Base-by-base conservation (phyloP, 495 filamentous ascomycete species). In the Trichocladium uniseriatum region DNA sequence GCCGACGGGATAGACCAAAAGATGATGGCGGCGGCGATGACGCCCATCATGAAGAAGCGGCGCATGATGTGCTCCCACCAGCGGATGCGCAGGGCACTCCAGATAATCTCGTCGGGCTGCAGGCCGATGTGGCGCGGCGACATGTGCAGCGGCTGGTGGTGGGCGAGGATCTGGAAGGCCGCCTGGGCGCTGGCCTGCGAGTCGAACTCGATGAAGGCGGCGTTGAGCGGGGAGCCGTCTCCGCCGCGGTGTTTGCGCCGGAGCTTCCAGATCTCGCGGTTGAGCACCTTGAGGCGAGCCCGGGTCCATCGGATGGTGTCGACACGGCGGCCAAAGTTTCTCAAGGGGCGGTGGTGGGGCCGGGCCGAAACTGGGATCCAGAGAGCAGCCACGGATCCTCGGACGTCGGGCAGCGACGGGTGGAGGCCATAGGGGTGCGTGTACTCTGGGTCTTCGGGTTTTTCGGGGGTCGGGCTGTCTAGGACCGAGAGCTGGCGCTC, bases 1-100 rank as follows among this genome's bases (percentile, higher is more conserved):
- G 84, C 84, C 32, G 88, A 83, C 5, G 89, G 89, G 53, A 95
- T 86, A 0, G 87, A 86, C 87, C 87, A 95, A 73, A 95, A 94
- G 54, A 94, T 73, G 62, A 95, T 82, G 57, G 87, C 71, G 7
- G 74, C 81, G 10, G 72, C 60, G 19, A 94, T 76, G 58, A 83
- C 76, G 43, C 71, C 74, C 41, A 83, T 69, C 21, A 84, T 82
- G 11, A 73, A 70, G 34, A 81, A 72, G 48, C 81, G 73, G 41
- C 86, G 80, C 43, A 87, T 70, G 39, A 92, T 71, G 34, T 83
- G 77, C 58, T 87, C 82, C 78, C 83, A 86, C 81, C 87, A 92
- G 50, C 77, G 79, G 58, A 94, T 87, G 16, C 80, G 74, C 35
- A 95, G 74, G 55, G 89, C 88, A 38, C 69, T 69, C 89, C 89